Evolutionary conservation across 2,329 filamentous ascomycete species (phyloP), one percentile per base, ranked within the genome.

Genomic region (Thermomyces lanuginosus): DNA sequence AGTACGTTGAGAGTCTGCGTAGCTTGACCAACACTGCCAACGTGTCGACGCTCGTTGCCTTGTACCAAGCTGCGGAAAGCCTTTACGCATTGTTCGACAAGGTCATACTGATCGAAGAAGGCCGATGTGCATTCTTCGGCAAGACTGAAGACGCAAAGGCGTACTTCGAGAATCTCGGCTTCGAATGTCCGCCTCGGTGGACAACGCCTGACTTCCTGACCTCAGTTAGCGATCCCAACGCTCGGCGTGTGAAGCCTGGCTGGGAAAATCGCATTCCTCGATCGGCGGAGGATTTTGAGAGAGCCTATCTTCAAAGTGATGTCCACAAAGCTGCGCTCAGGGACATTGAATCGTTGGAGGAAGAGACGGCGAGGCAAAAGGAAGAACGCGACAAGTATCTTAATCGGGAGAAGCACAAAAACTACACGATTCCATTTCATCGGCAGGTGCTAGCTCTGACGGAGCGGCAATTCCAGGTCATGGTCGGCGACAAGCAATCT

Each of bases 151-250:
- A 66, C 2, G 78, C 77, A 1, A 76, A 69, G 42, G 49, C 61
- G 15, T 84, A 78, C 44, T 83, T 84, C 36, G 51, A 72, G 24
- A 55, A 66, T n/a, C 58, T 83, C 18, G 79, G 79, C 0, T 84
- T 82, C 38, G 60, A 69, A 9, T 80, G 76, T 41, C 76, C 77
- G 0, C 63, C 70, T 12, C 65, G 77, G 8, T 70, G 74, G 64
- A 82, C 76, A 0, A 74, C 73, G 0, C 72, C 71, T 4, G 79
- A 86, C 46, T 86, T 84, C 49, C 53, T 84, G 17, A 84, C 78
- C 0, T 80, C 75, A 2, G 72, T 84, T 42, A 81, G 72, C 5
- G 67, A 69, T 22, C 55, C 63, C 2, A 57, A 69, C 29, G 72
- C 73, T 32, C 58, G 72, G 16, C 54, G 65, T 16, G 46, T 72